phyloP scores from a whole-genome alignment of 805 yeast genomes.

The Middelhovenomyces tepae region DNA sequence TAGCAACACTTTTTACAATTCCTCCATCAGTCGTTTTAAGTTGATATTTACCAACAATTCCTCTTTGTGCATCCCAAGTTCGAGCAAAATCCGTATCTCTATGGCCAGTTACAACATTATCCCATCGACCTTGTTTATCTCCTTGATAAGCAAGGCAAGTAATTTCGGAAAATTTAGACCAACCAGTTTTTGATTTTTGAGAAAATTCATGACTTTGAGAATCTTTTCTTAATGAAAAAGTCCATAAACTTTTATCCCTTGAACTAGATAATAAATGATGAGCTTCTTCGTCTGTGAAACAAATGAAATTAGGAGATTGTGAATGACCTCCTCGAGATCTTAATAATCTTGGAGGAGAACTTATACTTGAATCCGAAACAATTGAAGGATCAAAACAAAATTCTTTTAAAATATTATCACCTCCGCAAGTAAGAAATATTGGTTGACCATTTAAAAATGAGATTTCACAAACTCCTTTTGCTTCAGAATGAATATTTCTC shows the following conservation, averaged over 20 bases:
- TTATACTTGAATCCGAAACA: slow-evolving; percentile 42
- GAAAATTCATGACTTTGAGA: slow-evolving; percentile 94
- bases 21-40: slow-evolving; percentile 73
- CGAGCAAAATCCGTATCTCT: slow-evolving; percentile 75
- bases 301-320: slow-evolving; percentile 70
- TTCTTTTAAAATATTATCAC: slow-evolving; percentile 83
- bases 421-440: slow-evolving; percentile 79
- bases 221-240: slow-evolving; percentile 86
- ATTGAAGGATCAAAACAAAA: slow-evolving; percentile 89
- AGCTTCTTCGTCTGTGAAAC: slow-evolving; percentile 70
- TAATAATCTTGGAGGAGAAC: slow-evolving; percentile 82
- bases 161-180: slow-evolving; percentile 70
- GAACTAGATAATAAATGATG: slow-evolving; percentile 85
- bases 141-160: slow-evolving; percentile 60
- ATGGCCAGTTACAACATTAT: slow-evolving; percentile 82
- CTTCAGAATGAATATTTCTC: slow-evolving; percentile 62
- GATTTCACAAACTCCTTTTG: slow-evolving; percentile 61
- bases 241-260: slow-evolving; percentile 80
- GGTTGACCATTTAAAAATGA: slow-evolving; percentile 87
- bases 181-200: slow-evolving; percentile 39
- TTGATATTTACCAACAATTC: slow-evolving; percentile 68
- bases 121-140: slow-evolving; percentile 86
- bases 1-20: slow-evolving; percentile 60
- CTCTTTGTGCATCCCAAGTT: slow-evolving; percentile 78
- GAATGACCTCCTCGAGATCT: slow-evolving; percentile 98